Evolutionary conservation across 345 rosid species (phyloP).

Genomic region (Excoecaria agallocha): DNA sequence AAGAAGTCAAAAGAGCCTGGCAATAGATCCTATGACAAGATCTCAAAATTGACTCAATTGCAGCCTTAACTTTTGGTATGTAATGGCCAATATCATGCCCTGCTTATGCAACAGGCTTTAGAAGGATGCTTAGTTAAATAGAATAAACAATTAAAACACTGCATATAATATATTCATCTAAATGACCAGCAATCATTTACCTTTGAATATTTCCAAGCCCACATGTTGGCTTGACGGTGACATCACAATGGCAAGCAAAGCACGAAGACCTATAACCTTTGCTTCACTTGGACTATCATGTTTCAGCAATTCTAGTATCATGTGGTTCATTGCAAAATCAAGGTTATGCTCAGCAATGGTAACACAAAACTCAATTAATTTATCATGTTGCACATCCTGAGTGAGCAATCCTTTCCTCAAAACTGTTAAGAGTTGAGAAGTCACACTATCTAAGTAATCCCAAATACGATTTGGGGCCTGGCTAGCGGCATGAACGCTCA

Average conservation of each 20-base stretch:
- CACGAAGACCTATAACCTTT: constrained; percentile 92
- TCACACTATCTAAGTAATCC: constrained; percentile 97
- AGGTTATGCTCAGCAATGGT: constrained; percentile 96
- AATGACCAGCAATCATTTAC: constrained; percentile 35
- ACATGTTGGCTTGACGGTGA: constrained; percentile 79
- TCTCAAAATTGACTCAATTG: constrained; percentile 88
- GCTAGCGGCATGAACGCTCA: constrained; percentile 89
- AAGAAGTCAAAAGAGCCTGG: constrained; percentile 90
- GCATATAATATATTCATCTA: constrained; percentile 15
- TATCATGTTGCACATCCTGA: constrained; percentile 97
- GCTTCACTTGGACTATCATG: constrained; percentile 96
- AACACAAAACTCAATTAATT: constrained; percentile 96
- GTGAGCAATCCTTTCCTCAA: constrained; percentile 90
- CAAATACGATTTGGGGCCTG: constrained; percentile 94
- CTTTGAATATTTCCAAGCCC: constrained; percentile 89
- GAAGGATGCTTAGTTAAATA: constrained; percentile 7
- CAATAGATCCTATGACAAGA: constrained; percentile 82
- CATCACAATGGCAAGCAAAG: constrained; percentile 93
- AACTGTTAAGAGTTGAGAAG: constrained; percentile 87
- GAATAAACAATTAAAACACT: constrained; percentile 13
- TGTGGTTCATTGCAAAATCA: constrained; percentile 98
- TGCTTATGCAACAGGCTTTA: constrained; percentile 38
- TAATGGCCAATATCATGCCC: constrained; percentile 86
- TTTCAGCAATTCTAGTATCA: constrained; percentile 90
- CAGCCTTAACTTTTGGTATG: constrained; percentile 96